Evolutionary conservation across 768 basidiomycete species (phyloP), one percentile per base, ranked within the genome.

Genomic region (Auricularia heimuer): DNA sequence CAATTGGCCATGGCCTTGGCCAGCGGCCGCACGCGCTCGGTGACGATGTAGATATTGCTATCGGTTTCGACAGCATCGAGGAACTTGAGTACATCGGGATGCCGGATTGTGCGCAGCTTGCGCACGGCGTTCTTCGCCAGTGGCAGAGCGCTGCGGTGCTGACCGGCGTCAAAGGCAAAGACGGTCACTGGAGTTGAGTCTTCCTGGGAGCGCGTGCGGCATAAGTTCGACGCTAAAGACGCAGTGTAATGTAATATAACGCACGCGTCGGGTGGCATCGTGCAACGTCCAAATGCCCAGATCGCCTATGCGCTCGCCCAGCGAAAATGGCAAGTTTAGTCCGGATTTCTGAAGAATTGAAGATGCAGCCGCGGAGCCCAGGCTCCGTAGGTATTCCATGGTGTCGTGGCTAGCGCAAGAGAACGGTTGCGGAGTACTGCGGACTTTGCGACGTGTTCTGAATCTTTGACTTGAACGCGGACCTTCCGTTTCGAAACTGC

Each of bases 1-100:
- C 88, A 89, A 10, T 84, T 78, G 47, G 83, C 76, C 61, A 97
- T 73, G 1, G 84, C 82, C 7, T 76, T 72, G 14, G 82, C 79
- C 21, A 98, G 77, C 3, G 96, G 92, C 37, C 84, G 81, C 12
- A 98, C 88, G 3, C 92, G 88, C 75, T 99, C 97, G 1, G 97
- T 99, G 81, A 98, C 90, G 70, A 99, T 90, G 73, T 92, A 89
- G 54, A 98, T 83, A 0, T 83, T 83, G 12, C 84, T 83, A 62
- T 98, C 97, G 1, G 93, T 89, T 73, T 98, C 95, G 18, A 92
- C 85, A 1, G 84, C 92, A 68, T 98, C 97, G 79, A 99, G 85
- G 76, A 95, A 98, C 73, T 91, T 95, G 69, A 99, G 84, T 1
- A 98, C 85, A 75, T 98, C 94, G 0, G 97, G 97, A 80, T 99